Evolutionary conservation across 768 basidiomycete species (phyloP), one percentile per base, ranked within the genome.

Genomic region (Panaeolus cyanescens): DNA sequence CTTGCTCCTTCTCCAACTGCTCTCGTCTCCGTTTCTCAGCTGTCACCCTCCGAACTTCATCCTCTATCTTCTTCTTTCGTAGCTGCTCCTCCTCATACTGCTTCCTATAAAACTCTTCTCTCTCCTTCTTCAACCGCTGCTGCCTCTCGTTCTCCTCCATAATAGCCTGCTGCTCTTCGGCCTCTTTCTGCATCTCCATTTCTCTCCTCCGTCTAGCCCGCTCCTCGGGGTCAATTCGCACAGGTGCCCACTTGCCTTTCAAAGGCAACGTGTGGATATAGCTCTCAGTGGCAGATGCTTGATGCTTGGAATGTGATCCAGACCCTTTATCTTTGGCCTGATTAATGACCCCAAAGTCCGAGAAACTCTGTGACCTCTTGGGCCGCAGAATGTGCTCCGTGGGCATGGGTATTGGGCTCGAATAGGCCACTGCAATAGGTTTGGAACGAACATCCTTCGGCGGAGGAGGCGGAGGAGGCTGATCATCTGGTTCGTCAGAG

Each of bases 81-180:
- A 75, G 70, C 28, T 72, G 74, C 63, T 85, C 82, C 34, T 81
- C 79, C 62, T 83, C 78, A 58, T 71, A 64, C 45, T 81, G 79
- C 63, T 77, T 77, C 59, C 73, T 72, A 66, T 71, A 59, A 19
- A 75, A 64, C 53, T 79, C 77, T 50, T 83, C 79, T 63, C 83
- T 85, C 67, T 76, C 74, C 19, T 64, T 62, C 62, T 72, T 80
- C n/a, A 77, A 67, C 20, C 68, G 71, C 1, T 74, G 74, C 63
- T 82, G 80, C 55, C 77, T 71, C 62, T 76, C 72, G 33, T 68
- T 74, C 64, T 88, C 86, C 62, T 82, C 80, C 59, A 68, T 70
- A 32, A 77, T 31, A 4, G 80, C 80, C 36, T 77, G 73, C 55
- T 74, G 66, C 56, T 84, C 82, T 57, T 85, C 83, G 30, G 70